A percentile compares a stretch with the other conserved stretches of the same genome.
Evolutionary conservation across 1,139 yeast genomes (phyloP).

Genomic region (Debaryomyces coudertii): DNA sequence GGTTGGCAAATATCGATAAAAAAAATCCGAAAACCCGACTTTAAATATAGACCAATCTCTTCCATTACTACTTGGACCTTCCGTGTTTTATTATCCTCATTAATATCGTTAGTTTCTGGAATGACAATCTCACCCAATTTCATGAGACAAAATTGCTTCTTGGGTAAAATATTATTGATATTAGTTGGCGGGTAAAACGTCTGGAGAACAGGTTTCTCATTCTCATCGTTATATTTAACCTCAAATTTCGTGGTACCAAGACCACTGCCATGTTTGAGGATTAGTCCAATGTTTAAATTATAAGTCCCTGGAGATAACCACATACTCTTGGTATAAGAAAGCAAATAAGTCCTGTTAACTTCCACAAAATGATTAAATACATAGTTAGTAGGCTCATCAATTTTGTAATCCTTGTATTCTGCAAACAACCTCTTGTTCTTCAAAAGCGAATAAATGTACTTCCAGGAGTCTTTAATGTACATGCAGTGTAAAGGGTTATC

Average conservation of each 20-base stretch:
- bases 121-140: constrained; percentile 53
- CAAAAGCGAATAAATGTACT: constrained; percentile 51
- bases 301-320: constrained; percentile 57
- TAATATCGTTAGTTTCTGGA: constrained; percentile 16
- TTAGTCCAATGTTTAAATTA: constrained; percentile 54
- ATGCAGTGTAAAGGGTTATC: constrained; percentile 27
- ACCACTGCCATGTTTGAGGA: constrained; percentile 57
- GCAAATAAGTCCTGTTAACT: constrained; percentile 51
- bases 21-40: constrained; percentile 59
- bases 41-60: constrained; percentile 59
- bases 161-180: constrained; percentile 60
- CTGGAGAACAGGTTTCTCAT: constrained; percentile 27
- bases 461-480: constrained; percentile 58
- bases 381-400: constrained; percentile 54
- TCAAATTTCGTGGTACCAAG: constrained; percentile 63
- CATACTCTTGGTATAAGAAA: constrained; percentile 49
- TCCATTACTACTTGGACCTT: constrained; percentile 55
- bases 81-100: constrained; percentile 25
- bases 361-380: constrained; percentile 49
- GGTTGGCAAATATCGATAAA: constrained; percentile 58
- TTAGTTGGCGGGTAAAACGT: constrained; percentile 60
- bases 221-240: constrained; percentile 33
- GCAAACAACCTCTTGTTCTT: constrained; percentile 57
- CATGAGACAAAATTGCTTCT: constrained; percentile 52
- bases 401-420: constrained; percentile 52